phyloP scores from a whole-genome alignment of 2,329 filamentous ascomycete genomes.

The Ophiobolus disseminans region DNA sequence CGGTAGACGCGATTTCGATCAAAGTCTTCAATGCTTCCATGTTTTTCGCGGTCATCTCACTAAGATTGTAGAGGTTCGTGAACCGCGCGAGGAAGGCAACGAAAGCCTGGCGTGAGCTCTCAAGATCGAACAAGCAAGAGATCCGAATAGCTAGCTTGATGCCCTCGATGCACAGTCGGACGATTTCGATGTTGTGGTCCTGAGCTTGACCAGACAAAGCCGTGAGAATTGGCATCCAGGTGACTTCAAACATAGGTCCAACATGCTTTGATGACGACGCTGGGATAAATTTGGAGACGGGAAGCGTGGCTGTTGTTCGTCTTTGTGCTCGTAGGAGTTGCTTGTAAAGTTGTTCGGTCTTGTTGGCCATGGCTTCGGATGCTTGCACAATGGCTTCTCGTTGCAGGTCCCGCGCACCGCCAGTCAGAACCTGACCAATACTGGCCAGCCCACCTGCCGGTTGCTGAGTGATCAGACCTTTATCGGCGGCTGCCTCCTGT shows the following conservation, averaged over 20 bases:
- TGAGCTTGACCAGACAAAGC: conserved; percentile 93
- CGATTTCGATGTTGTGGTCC: conserved; percentile 90
- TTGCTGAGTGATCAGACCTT: conserved; percentile 66
- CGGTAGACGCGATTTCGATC: conserved; percentile 88
- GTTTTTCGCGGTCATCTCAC: conserved; percentile 95
- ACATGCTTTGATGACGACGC: conserved; percentile 94
- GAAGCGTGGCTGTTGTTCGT: conserved; percentile 74
- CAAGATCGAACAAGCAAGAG: conserved; percentile 89
- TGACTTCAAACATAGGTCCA: conserved; percentile 97
- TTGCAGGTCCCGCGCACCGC: conserved; percentile 89
- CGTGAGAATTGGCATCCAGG: conserved; percentile 99
- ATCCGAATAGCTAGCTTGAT: conserved; percentile 94
- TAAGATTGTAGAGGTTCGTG: conserved; percentile 93
- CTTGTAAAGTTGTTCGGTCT: conserved; percentile 87
- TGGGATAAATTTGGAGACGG: conserved; percentile 78
- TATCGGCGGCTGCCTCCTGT: conserved; percentile 83
- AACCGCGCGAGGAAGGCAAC: conserved; percentile 91
- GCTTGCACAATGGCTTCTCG: conserved; percentile 93
- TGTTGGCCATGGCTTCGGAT: conserved; percentile 89
- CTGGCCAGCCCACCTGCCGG: conserved; percentile 73
- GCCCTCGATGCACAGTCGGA: conserved; percentile 91
- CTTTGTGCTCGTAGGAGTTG: conserved; percentile 89
- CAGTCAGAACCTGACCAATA: conserved; percentile 87
- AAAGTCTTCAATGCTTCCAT: conserved; percentile 92
- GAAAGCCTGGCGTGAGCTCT: conserved; percentile 93